Base-by-base conservation (phyloP, 2,329 filamentous ascomycete genomes). In the Xylariaceae sp. region DNA sequence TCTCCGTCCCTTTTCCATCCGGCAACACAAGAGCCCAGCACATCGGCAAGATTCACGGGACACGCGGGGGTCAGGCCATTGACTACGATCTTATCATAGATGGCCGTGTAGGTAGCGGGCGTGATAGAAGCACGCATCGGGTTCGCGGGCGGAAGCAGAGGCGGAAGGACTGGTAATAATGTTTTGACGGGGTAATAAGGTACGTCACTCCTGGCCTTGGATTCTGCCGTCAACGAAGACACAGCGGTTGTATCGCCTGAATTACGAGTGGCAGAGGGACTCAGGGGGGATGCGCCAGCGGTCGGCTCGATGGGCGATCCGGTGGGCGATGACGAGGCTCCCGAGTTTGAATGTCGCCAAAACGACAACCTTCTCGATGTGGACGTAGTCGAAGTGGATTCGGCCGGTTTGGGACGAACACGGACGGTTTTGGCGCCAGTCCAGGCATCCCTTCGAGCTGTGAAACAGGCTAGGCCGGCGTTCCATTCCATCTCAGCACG, bases 1-100 rank as follows among this genome's bases (percentile, higher is more conserved):
- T 96, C 90, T 13, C 92, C 92, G 68, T 94, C 90, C 47, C 90
- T 82, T 74, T 95, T 96, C 93, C 93, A 97, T 49, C 93, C 93
- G 34, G 88, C 82, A 0, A 97, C 92, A 65, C 93, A 89, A 10
- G 90, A 85, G 8, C 85, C 82, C 18, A 90, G 85, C 77, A 97
- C 87, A 67, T 96, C 90, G 35, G 82, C 77, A 0, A 97, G 82
- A 67, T 96, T 97, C 69, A 97, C 88, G 2, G 93, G 93, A 13
- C 95, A 90, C 1, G 88, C 88, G 0, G 93, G 93, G 2, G 91
- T 90, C 64, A 94, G 82, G 44, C 81, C 83, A 69, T 93, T 87
- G 0, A 92, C 73, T 48, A 97, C 86, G 54, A 96, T 88, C 75
- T 96, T 96, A 71, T 89, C 88, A 77, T 96, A 97, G 58, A 97